Evolutionary conservation across 495 filamentous ascomycete genomes (phyloP).

Genomic region (Neurospora terricola): DNA sequence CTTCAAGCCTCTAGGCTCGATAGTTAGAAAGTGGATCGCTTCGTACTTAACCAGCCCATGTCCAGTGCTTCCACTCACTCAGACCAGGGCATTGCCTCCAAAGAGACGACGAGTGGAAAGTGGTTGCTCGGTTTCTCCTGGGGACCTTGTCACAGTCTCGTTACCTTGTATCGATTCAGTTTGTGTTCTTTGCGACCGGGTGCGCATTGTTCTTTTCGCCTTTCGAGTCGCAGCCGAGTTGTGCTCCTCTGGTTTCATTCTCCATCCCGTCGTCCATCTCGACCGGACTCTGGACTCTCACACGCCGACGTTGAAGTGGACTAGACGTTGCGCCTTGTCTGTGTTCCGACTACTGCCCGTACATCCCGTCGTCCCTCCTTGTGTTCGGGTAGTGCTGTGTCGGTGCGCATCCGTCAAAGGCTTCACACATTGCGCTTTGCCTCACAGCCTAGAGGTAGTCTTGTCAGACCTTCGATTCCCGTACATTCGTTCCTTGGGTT

Average conservation of each 20-base stretch:
- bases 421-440: not conserved
- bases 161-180: not conserved
- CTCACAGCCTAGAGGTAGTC: not conserved
- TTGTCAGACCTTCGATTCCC: not conserved
- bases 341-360: not conserved
- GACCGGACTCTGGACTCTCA: not conserved
- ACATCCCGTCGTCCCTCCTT: not conserved
- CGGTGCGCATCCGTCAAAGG: not conserved
- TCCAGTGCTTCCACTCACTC: not conserved
- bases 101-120: not conserved
- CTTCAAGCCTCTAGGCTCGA: not conserved
- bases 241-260: not conserved
- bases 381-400: not conserved
- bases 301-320: not conserved
- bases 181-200: not conserved
- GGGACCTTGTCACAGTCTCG: not conserved
- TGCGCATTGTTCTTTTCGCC: not conserved
- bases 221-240: not conserved
- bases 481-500: not conserved
- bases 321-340: not conserved
- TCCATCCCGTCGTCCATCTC: not conserved
- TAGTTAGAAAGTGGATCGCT: not conserved
- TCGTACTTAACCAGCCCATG: not conserved
- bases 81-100: not conserved
- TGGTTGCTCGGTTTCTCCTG: not conserved